Base-by-base conservation (phyloP, 805 yeast species). In the Blastobotrys attinorum region DNA sequence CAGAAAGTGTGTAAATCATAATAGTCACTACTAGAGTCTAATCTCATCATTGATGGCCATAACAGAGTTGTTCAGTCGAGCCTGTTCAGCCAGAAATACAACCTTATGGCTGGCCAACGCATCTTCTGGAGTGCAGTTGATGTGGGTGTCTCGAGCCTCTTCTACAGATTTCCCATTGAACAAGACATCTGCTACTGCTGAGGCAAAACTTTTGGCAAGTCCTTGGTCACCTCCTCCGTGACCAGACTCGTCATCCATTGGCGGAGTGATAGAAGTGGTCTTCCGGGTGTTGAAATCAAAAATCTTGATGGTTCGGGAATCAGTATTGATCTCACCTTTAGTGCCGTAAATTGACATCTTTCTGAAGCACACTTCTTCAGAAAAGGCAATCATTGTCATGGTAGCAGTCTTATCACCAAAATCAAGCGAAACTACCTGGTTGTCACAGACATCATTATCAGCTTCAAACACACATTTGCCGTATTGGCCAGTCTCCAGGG, bases 201-300 rank as follows among this genome's bases (percentile, higher is more conserved):
- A 25, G 4, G 49, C 56, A 46, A 55, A 55, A 11, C 57, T 50
- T 10, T 32, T 27, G n/a, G 57, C 57, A 22, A 55, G 42, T n/a
- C 57, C 59, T 13, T 29, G 43, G 38, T 55, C 59, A 10, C 59
- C 59, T 8, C 59, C 59, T 8, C 59, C 59, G 39, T 55, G 59
- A 27, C 55, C 55, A n/a, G 57, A 54, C 27, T 42, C 49, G 5
- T 17, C 41, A 11, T 47, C 53, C n/a, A 39, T 45, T 10, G 45
- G 44, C 4, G 52, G 50, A 1, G 42, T 42, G 27, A 40, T 25
- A 2, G 42, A 22, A 3, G 44, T 46, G 13, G 44, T 37, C 27
- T 44, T 29, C 22, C 43, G 43, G 15, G 55, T 50, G 21, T 45
- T 45, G 31, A 52, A 55, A 31, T 55, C 53, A 40, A 52, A 55